Percentiles rank a stretch among this genome's conserved stretches.
Conservation (phyloP, 306 rosid species). For the Arachis hypogaea region DNA sequence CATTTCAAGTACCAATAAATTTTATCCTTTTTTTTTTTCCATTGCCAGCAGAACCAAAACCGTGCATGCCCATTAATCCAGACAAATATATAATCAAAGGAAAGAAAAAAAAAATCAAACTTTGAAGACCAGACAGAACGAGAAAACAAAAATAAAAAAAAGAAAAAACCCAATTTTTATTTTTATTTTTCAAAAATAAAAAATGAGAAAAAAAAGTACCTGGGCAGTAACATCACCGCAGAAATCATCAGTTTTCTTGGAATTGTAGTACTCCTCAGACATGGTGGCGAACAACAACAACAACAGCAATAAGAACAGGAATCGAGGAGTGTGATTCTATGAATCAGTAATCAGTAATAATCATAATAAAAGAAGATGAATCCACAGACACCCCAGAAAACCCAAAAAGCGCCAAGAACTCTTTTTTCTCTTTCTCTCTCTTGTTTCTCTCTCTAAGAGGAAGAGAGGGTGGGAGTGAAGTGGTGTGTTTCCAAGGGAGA, state of each 20-base stretch:
- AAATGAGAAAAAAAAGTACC: constrained; percentile 42
- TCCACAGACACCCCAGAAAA: not conserved
- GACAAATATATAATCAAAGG: not conserved
- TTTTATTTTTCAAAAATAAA: not conserved
- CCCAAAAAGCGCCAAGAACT: too few species aligned
- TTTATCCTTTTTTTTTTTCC: too few species aligned
- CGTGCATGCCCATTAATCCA: constrained; percentile 3
- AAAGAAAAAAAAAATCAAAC: not conserved
- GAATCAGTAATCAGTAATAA: not conserved
- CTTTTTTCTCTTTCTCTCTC: too few species aligned
- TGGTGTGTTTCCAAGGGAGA: too few species aligned
- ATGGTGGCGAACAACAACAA: constrained; percentile 37
- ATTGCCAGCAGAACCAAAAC: not conserved
- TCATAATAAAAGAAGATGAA: too few species aligned
- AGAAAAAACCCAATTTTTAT: not conserved
- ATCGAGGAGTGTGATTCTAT: not conserved
- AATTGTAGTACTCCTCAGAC: constrained; percentile 76
- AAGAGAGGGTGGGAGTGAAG: too few species aligned
- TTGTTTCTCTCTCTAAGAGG: too few species aligned
- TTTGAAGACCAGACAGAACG: not conserved
- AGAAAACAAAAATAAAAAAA: not conserved
- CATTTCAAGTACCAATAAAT: constrained; percentile 3
- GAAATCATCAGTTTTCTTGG: constrained; percentile 78
- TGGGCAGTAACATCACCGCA: constrained; percentile 78
- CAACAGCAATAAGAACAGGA: not conserved